phyloP scores from a whole-genome alignment of 169 alveolate genomes.

The Neospora caninum region DNA sequence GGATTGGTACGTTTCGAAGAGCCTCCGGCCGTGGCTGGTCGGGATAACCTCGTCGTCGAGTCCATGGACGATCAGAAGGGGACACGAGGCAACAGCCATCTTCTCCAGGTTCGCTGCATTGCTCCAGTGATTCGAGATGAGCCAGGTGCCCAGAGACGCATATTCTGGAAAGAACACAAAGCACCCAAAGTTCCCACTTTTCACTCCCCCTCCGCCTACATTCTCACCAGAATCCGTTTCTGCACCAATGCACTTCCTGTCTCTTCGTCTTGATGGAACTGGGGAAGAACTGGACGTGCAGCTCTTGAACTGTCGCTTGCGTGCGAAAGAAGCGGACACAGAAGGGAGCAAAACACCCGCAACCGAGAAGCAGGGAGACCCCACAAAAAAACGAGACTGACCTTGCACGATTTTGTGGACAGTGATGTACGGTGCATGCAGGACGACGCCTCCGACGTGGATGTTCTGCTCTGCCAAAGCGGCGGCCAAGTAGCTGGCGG shows the following conservation, averaged over 20 bases:
- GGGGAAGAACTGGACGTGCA: too few relatives aligned
- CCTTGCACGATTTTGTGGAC: constrained; percentile 82
- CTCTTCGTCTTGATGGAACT: too few relatives aligned
- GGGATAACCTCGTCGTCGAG: constrained; percentile 83
- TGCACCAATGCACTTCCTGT: too few relatives aligned
- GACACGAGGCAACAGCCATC: constrained; percentile 70
- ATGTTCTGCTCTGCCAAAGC: constrained; percentile 74
- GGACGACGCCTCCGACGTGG: constrained; percentile 82
- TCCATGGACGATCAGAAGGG: constrained; percentile 84
- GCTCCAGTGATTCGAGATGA: constrained; percentile 78
- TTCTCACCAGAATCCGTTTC: too few relatives aligned
- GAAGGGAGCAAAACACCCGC: too few relatives aligned
- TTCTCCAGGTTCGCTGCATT: constrained; percentile 69
- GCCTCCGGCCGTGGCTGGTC: constrained; percentile 81
- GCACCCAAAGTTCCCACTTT: too few relatives aligned
- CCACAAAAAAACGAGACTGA: constrained; percentile 1
- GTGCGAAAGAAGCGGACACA: too few relatives aligned
- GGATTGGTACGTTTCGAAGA: constrained; percentile 67
- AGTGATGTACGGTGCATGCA: constrained; percentile 86
- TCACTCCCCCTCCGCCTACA: too few relatives aligned
- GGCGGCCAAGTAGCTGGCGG: constrained; percentile 82
- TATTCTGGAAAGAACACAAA: constrained; percentile 65
- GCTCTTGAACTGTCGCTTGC: too few relatives aligned
- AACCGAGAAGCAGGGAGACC: too few relatives aligned
- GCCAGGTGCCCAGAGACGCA: constrained; percentile 78